Base-by-base conservation (phyloP, 345 rosid species). In the Anastatica hierochuntica region DNA sequence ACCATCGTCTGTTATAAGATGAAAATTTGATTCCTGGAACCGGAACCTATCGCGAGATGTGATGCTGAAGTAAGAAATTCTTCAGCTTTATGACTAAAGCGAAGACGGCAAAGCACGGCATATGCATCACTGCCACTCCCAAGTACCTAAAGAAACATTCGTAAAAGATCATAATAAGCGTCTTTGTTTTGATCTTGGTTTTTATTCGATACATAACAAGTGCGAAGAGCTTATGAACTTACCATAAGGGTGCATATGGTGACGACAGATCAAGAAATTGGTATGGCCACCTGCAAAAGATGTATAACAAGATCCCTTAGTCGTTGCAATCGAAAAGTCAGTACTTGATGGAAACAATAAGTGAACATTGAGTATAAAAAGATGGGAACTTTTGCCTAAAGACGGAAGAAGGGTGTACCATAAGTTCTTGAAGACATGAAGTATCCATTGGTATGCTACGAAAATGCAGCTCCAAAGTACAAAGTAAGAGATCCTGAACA, bases 221-320 rank as follows among this genome's bases (percentile, higher is more conserved):
- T 41, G 27, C 36, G 35, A 27, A 35, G 41, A 27, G 30, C 8
- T 49, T 24, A 15, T 4, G 17, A 58, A n/a, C 29, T 3, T 40
- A 67, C 72, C 72, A 67, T 53, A 67, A 60, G 13, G 72, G 72
- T 44, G 72, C 94, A 41, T 74, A 73, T 1, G 76, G 53, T 16
- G 86, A 71, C 10, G 90, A 79, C 45, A 92, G 68, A 72, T 83
- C 85, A 12, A 88, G 89, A 74, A 92, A 85, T 33, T 81, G 77
- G 65, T 92, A 92, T 6, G 97, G 97, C 98, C 98, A 92, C 96
- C 98, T 90, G 71, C 43, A 48, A 41, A 34, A 56, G 46, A 19
- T 19, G 46, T 18, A 52, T 40, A 37, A 15, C 48, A 16, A 45
- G 16, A 54, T 12, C 11, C 19, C 26, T 49, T 53, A 26, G n/a